phyloP scores from a whole-genome alignment of 371 early-diverging fungal genomes.

The Mortierella polycephala region DNA sequence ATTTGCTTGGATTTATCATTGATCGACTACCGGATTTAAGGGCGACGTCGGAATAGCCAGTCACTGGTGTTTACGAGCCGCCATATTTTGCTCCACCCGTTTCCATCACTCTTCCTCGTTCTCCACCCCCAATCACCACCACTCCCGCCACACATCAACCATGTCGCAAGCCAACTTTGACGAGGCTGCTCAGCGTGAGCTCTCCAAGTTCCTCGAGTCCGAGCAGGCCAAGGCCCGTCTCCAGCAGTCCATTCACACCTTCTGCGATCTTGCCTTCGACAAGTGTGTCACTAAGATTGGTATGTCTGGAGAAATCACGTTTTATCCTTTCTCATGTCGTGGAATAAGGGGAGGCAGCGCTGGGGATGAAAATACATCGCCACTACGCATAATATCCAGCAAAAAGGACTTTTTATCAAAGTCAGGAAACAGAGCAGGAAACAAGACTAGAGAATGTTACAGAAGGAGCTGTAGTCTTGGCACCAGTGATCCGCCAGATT shows the following conservation, averaged over 20 bases:
- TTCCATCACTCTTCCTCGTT: neutral
- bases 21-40: no score
- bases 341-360: no score
- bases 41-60: no score
- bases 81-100: neutral
- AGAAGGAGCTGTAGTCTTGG: no score
- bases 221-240: constrained; percentile 82
- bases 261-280: constrained; percentile 85
- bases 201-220: constrained; percentile 74
- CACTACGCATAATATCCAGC: no score
- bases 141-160: constrained; percentile 7
- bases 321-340: neutral
- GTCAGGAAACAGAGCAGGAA: neutral
- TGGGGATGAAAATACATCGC: no score
- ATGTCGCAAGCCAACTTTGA: constrained; percentile 61
- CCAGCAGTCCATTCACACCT: constrained; percentile 75
- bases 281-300: constrained; percentile 79
- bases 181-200: constrained; percentile 70
- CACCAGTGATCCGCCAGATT: no score
- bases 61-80: no score
- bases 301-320: constrained; percentile 26
- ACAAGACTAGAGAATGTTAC: no score
- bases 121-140: constrained; percentile 2
- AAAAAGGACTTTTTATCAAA: neutral
- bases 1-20: no score